Base-by-base conservation (phyloP, 352 stramenopile species). In the Blastocystis sp. region DNA sequence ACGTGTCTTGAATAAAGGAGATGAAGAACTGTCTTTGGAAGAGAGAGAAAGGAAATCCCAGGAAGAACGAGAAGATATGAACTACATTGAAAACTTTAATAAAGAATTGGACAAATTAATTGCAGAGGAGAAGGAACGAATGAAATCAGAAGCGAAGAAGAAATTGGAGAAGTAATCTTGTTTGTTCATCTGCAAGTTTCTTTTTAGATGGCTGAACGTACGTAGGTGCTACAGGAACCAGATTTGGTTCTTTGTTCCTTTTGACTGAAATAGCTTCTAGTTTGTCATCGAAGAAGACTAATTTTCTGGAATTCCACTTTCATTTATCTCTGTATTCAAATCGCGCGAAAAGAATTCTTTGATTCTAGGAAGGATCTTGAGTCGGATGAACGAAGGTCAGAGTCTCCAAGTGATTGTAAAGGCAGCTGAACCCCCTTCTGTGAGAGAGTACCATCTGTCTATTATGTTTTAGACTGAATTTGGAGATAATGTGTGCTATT, bases 11-110 rank as follows among this genome's bases (percentile, higher is more conserved):
- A 81, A 64, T 56, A 81, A 81, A 40, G 70, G 70, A 60, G 70
- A 81, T 33, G 70, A 81, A 35, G 27, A 60, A 19, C 70, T 81
- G 40, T 44, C 70, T 0, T 56, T 81, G 42, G 70, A 81, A 42
- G 70, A 81, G 1, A 11, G 70, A 40, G 70, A 81, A 35, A 53
- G 70, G 44, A 44, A 81, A 54, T 81, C 70, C 27, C 51, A 64
- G 19, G 70, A 60, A 40, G 70, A 81, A 30, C 44, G 70, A 6
- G 54, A 81, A 24, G 70, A 81, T 27, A 81, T 81, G 70, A 54
- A 81, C 35, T 81, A 81, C n/a, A 27, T 81, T 15, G 70, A 81
- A 15, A 81, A 81, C 44, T 81, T 81, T 40, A 81, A 81, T 35
- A 81, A 81, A 40, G 70, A 81, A 40, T 9, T 81, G 70, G 70